Evolutionary conservation across 2,329 filamentous ascomycete species (phyloP), one percentile per base, ranked within the genome.

Genomic region (Fusarium musae): DNA sequence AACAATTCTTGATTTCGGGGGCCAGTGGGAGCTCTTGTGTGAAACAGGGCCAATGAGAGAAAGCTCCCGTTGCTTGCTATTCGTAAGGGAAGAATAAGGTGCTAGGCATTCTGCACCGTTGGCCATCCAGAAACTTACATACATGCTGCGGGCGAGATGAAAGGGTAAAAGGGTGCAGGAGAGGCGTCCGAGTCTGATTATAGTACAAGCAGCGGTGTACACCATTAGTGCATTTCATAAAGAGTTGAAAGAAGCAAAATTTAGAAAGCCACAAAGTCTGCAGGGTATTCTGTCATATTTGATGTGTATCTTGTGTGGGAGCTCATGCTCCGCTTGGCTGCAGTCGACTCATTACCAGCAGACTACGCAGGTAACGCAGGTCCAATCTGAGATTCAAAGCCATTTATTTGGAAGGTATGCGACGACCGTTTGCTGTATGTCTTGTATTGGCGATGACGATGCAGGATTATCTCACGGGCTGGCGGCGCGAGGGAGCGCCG

Each of bases 391-490:
- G 59, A 59, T 52, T 75, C 62, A 61, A 69, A 58, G 69, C 70
- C 66, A 72, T 75, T 75, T 58, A 13, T 50, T 70, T 56, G 44
- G 19, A 50, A 44, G 43, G 59, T 52, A 46, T 70, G 63, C 49
- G 62, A 73, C 69, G 59, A 36, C 71, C 67, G 44, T 66, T 63
- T 68, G 52, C 49, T 71, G 63, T 62, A 46, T 75, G 74, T 73
- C 74, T 78, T 76, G 67, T 76, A 61, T 75, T 60, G 47, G 54
- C 53, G 66, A 73, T 69, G 66, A 53, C 19, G 43, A 65, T 69
- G 47, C 47, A 74, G 56, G 46, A 63, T 46, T 57, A 63, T 61
- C 40, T 69, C 42, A 57, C 23, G 56, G 19, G 40, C 71, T 52
- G 36, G 23, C 32, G 37, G 56, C 42, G 61, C 66, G 62, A 57